Conservation (phyloP, 192 early-diverging fungal species). For the Fimicolochytrium jonesii region DNA sequence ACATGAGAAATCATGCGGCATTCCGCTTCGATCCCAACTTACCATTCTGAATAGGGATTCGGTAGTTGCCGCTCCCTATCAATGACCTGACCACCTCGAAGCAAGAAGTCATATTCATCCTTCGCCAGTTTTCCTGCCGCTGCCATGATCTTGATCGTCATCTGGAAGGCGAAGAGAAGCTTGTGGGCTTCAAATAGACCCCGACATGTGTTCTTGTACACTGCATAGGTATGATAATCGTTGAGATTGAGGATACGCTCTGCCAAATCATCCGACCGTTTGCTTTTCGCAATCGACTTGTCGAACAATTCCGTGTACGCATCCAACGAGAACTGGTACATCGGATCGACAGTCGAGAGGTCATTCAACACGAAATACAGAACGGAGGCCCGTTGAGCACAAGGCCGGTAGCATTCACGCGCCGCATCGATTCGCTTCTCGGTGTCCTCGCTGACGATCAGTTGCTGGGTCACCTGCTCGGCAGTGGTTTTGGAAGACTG, state of each 20-base stretch:
- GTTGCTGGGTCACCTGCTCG: conserved; percentile 56
- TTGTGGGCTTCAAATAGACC: conserved; percentile 60
- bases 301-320: conserved; percentile 60
- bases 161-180: conserved; percentile 57
- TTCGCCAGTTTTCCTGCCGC: conserved; percentile 50
- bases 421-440: conserved; percentile 60
- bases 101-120: conserved; percentile 59
- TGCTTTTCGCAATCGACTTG: conserved; percentile 56
- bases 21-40: no score
- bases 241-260: conserved; percentile 53
- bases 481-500: conserved; percentile 58
- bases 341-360: conserved; percentile 56
- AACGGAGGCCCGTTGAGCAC: conserved; percentile 56
- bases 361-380: conserved; percentile 61
- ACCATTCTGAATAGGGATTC: conserved; percentile 57
- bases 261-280: conserved; percentile 46
- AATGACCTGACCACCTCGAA: conserved; percentile 56
- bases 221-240: conserved; percentile 60
- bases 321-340: conserved; percentile 64
- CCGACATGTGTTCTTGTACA: conserved; percentile 61
- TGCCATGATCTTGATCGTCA: conserved; percentile 62
- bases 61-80: conserved; percentile 50
- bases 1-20: no score
- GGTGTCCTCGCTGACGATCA: conserved; percentile 58
- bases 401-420: conserved; percentile 56